Base-by-base conservation (phyloP, 192 early-diverging fungal species). In the Umbelopsis sp. region DNA sequence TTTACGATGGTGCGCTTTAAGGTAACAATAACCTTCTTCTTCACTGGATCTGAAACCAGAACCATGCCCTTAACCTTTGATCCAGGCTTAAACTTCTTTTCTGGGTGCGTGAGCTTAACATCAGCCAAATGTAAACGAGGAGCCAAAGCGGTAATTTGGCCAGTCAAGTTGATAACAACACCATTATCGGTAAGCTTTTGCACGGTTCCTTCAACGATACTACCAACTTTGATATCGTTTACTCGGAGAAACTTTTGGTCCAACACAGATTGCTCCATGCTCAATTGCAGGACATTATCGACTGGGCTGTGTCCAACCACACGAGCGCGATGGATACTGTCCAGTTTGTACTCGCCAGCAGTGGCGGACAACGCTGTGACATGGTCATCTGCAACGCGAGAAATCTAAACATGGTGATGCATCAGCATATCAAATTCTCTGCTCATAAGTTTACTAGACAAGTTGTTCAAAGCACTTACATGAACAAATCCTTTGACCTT, bases 81-180 rank as follows among this genome's bases (percentile, higher is more conserved):
- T n/a, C 93, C 94, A 7, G 82, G 71, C 71, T 88, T 91, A 75
- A 95, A 95, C 58, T 87, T 84, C 46, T 88, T 85, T 58, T 89
- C 84, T 2, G 93, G 88, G 61, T 91, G 82, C 53, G 84, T 86
- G 18, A 95, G 78, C 20, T 81, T 79, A 3, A 84, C 82, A 74
- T 98, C 96, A 6, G 92, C 81, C 67, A 97, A 80, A 67, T 98
- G 92, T 8, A 77, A 21, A n/a, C 76, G 87, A 37, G 90, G 91
- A 44, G 91, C 87, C 61, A 97, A 86, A 1, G 87, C 96, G 7
- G 58, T 78, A 69, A 98, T 81, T 30, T 66, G 78, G 41, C 84
- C 78, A 18, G 90, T 82, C 9, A 93, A 48, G 10, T 67, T 71
- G n/a, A 92, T 73, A 18, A 87, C 67, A 7, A 88, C 71, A 45